Conservation (phyloP, 2,329 filamentous ascomycete genomes). For the Ascochyta pisi region DNA sequence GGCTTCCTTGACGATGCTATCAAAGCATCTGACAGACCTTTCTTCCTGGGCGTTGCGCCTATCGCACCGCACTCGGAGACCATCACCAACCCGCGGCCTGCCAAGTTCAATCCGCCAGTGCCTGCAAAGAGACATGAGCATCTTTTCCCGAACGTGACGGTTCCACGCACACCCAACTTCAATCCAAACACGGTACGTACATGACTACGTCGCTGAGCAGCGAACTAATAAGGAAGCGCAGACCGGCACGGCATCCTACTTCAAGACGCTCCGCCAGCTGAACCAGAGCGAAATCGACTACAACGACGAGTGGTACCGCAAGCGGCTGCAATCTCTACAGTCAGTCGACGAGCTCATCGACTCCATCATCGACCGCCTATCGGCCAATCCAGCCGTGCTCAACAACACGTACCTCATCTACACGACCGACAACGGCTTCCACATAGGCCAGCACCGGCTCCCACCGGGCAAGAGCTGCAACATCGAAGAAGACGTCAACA, state of each 20-base stretch:
- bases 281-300: slow-evolving; percentile 58
- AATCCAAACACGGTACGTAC: slow-evolving; percentile 61
- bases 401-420: slow-evolving; percentile 58
- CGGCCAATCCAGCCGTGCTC: slow-evolving; percentile 48
- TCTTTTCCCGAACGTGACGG: slow-evolving; percentile 65
- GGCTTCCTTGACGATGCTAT: slow-evolving; percentile 69
- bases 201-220: too few species aligned
- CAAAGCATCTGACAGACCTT: slow-evolving; percentile 59
- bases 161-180: slow-evolving; percentile 70
- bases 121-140: slow-evolving; percentile 67
- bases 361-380: slow-evolving; percentile 52
- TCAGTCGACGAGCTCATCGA: slow-evolving; percentile 63
- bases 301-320: slow-evolving; percentile 61
- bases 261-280: slow-evolving; percentile 43
- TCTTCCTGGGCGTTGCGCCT: slow-evolving; percentile 72
- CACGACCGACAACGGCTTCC: slow-evolving; percentile 52
- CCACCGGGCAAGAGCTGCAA: slow-evolving; percentile 51
- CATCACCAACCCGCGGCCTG: slow-evolving; percentile 8
- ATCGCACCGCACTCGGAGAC: slow-evolving; percentile 65
- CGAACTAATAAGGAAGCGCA: background rate
- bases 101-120: slow-evolving; percentile 60
- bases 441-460: slow-evolving; percentile 52
- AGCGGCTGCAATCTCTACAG: slow-evolving; percentile 59
- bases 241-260: slow-evolving; percentile 29
- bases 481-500: slow-evolving; percentile 53